Conservation (phyloP, 106 monocot genomes). For the Chionographis japonica region DNA sequence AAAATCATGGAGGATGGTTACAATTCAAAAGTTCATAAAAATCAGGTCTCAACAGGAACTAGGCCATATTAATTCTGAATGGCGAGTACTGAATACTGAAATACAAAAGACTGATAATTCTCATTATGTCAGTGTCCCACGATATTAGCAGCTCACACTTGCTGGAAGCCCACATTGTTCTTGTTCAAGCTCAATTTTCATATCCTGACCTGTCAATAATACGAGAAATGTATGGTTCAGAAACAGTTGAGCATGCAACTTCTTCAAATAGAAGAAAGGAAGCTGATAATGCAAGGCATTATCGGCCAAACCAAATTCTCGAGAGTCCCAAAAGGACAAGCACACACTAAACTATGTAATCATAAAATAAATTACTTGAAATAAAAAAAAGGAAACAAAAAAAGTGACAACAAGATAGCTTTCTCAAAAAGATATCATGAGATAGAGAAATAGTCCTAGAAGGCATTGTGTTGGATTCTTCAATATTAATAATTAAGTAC, state of each 20-base stretch:
- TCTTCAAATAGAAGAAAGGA: background rate
- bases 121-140: background rate
- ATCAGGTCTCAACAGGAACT: background rate
- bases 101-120: background rate
- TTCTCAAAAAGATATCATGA: background rate
- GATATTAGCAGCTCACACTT: slow-evolving; percentile 33
- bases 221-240: background rate
- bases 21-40: background rate
- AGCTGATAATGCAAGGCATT: background rate
- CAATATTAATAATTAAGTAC: background rate
- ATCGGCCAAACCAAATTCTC: no score
- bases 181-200: slow-evolving; percentile 57
- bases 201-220: slow-evolving; percentile 55
- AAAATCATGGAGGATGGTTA: background rate
- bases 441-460: no score
- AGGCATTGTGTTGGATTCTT: background rate
- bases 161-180: slow-evolving; percentile 48
- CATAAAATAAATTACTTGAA: no score
- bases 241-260: background rate
- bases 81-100: background rate
- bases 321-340: no score
- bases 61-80: background rate
- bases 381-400: no score
- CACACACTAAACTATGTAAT: no score
- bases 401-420: background rate